Evolutionary conservation across 2,329 filamentous ascomycete genomes (phyloP), one percentile per base, ranked within the genome.

Genomic region (Ceratocystis cubensis): DNA sequence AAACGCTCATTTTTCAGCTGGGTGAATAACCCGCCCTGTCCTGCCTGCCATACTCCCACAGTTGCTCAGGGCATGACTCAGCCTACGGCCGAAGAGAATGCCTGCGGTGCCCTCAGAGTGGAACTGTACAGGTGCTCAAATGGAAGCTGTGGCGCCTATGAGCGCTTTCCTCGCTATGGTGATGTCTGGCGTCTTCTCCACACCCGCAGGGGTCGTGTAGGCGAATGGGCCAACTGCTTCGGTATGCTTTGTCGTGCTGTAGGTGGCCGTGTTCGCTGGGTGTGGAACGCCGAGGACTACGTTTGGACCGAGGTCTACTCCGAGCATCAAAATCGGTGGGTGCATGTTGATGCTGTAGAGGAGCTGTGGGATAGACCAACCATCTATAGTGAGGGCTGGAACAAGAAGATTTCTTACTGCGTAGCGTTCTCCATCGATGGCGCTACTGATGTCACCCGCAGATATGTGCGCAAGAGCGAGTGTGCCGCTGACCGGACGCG

Each of bases 221-320:
- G 94, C 69, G 94, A 99, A 78, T 97, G 94, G 91, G 91, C 91
- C 70, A 97, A 96, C 77, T 96, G 92, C 81, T 99, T 99, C 78
- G 93, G 88, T 78, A 97, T 97, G 94, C 82, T 99, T 64, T 97
- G 93, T 79, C 85, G 93, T 68, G 94, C 94, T 3, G 85, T 97
- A 15, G 93, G 93, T 63, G 89, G 88, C 68, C 84, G 93, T 69
- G 91, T 96, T 28, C 85, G 94, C 72, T 99, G 94, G 94, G 88
- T 99, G 10, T 99, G 94, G 94, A 97, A 97, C 71, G 88, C 88
- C 37, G 94, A 97, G 76, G 94, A 97, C 75, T 90, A 96, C 73
- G 90, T 96, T 30, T 99, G 94, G 94, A 96, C 92, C 0, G 94
- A 97, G 72, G 88, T 97, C 15, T 99, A 96, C 78, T 96, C 92